Evolutionary conservation across 441 rosid genomes (phyloP), one percentile per base, ranked within the genome.

Genomic region (Gossypium gossypioides): DNA sequence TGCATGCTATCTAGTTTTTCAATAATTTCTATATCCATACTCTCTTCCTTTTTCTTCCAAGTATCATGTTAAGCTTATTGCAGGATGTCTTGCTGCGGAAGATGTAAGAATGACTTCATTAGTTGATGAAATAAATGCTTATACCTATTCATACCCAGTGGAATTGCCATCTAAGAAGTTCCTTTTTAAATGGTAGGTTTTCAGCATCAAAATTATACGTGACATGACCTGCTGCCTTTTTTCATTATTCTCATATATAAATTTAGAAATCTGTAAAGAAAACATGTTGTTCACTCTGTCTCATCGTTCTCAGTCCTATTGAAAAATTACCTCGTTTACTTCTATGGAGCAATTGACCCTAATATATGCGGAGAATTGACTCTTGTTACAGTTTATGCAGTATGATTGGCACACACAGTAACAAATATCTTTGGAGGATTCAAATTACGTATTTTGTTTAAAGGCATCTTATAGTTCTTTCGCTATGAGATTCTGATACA

Each of bases 121-220:
- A 66, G 84, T 87, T 72, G 98, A 91, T 84, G 93, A 88, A 50
- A 85, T 85, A 56, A 93, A 93, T 84, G 91, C 96, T 58, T 93
- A 87, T 77, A 75, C 94, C 69, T 91, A 89, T 78, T 79, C 82
- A 73, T 93, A 90, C 64, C 97, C 96, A 3, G 25, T 79, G 60
- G 89, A 85, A 55, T 73, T 77, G 71, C 92, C 93, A 46, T 82
- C 94, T 59, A 75, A 86, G 74, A 88, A 88, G 63, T 85, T 91
- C 57, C 66, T 77, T 76, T 87, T 93, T 84, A 88, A 88, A 84
- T 93, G 98, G 97, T 93, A 70, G 37, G 82, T 60, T 6, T 72
- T 55, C 61, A 12, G 67, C 71, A 32, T 46, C 6, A 62, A 32
- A 57, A 32, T 44, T 56, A 18, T 32, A 48, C 58, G 65, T 52